Evolutionary conservation across 2,329 filamentous ascomycete species (phyloP), one percentile per base, ranked within the genome.

Genomic region (Karstenula rhodostoma): DNA sequence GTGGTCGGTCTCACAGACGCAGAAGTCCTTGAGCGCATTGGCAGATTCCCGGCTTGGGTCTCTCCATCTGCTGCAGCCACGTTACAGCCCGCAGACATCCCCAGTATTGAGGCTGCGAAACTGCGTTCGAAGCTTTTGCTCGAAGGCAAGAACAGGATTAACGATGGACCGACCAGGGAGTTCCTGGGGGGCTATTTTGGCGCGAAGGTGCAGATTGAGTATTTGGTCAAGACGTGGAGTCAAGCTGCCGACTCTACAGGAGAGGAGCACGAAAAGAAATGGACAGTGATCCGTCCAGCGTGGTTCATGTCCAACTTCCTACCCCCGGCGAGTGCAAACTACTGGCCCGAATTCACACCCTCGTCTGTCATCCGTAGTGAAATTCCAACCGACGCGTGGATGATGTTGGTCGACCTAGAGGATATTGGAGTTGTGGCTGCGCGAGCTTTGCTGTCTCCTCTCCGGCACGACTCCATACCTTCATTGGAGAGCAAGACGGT

Each of bases 221-320:
- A 7, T 5, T 22, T 17, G n/a, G 29, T 50, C 2, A 50, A 50
- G 17, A 50, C 27, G 10, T 50, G 47, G 47, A 13, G 33, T n/a
- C n/a, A n/a, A 35, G 33, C 10, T 35, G 15, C 33, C 15, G 29
- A 29, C 4, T n/a, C n/a, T n/a, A 46, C 9, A 5, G 43, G 5
- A 3, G 43, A 46, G 43, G 23, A 7, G 5, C 15, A 12, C 10
- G 8, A 25, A 13, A 22, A 33, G n/a, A 50, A 27, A 35, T 50
- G 29, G 27, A 50, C 15, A 4, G n/a, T 50, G 17, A 27, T 50
- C 8, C 47, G 47, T 23, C 47, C 47, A 15, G 47, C 27, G 12
- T 50, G 47, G 47, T 50, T 50, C 27, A 50, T 50, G 47, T 35
- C 27, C 4, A 50, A 50, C 17, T 50, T 50, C 27, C 17, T 50